Percentiles rank a stretch among this genome's conserved stretches.
phyloP scores from a whole-genome alignment of 2,329 filamentous ascomycete species.

The Plectosphaerella sp. region DNA sequence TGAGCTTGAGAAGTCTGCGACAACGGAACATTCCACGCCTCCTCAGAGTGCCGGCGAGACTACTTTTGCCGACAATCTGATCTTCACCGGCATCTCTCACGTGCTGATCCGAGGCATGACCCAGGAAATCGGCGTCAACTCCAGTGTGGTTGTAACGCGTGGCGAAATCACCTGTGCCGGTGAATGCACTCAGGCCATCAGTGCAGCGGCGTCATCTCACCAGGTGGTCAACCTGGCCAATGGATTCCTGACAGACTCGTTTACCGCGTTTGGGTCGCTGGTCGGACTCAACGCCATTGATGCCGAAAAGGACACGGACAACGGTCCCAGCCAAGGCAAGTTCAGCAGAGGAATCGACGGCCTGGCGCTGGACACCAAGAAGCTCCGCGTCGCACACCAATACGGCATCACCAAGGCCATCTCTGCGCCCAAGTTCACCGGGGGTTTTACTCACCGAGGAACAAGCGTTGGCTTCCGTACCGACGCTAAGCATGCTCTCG shows the following conservation, averaged over 20 bases:
- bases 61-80: slow-evolving; percentile 26
- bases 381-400: slow-evolving; percentile 44
- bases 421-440: slow-evolving; percentile 45
- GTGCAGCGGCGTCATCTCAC: slow-evolving; percentile 25
- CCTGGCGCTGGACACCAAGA: slow-evolving; percentile 50
- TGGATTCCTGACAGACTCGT: slow-evolving; percentile 55
- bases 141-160: slow-evolving; percentile 42
- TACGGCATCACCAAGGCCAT: slow-evolving; percentile 58
- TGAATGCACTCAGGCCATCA: slow-evolving; percentile 39
- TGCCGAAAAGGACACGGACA: slow-evolving; percentile 49
- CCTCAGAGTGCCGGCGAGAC: slow-evolving; percentile 15
- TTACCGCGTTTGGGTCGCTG: slow-evolving; percentile 56
- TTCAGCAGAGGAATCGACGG: slow-evolving; percentile 58
- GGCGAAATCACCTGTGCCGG: slow-evolving; percentile 56
- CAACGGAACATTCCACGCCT: slow-evolving; percentile 28
- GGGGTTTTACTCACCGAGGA: slow-evolving; percentile 43
- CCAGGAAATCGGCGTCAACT: slow-evolving; percentile 13
- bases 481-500: slow-evolving; percentile 38
- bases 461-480: slow-evolving; percentile 57
- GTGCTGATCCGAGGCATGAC: slow-evolving; percentile 40
- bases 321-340: slow-evolving; percentile 37
- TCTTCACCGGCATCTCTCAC: slow-evolving; percentile 54
- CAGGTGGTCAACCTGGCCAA: slow-evolving; percentile 45
- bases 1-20: slow-evolving; percentile 45
- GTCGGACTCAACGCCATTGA: slow-evolving; percentile 62